Evolutionary conservation across 768 basidiomycete species (phyloP).

Genomic region (Exidia glandulosa): DNA sequence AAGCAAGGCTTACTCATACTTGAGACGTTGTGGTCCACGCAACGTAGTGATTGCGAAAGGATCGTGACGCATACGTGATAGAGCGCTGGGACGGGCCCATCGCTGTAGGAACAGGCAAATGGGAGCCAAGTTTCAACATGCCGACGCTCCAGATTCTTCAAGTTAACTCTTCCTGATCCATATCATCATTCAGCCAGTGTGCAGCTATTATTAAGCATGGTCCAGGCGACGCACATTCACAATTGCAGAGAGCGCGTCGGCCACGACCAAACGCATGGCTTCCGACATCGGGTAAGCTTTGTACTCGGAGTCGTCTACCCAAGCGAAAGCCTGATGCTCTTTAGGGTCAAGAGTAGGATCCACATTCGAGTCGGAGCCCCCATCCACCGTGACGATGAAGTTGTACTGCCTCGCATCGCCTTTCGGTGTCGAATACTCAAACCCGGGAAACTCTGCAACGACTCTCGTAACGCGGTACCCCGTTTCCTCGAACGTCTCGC

Average conservation of each 20-base stretch:
- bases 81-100: no score
- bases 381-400: neutral
- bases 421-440: neutral
- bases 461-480: neutral
- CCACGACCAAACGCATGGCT: neutral
- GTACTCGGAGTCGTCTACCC: neutral
- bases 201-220: no score
- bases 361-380: neutral
- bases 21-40: no score
- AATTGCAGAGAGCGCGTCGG: neutral
- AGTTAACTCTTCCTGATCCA: no score
- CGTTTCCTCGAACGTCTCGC: neutral
- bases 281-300: neutral
- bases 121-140: no score
- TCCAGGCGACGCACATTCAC: neutral
- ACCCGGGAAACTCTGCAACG: neutral
- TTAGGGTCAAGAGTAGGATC: neutral
- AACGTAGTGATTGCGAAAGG: no score
- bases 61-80: no score
- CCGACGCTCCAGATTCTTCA: no score
- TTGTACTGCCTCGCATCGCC: neutral
- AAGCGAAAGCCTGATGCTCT: neutral
- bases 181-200: no score
- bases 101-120: no score
- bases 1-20: no score